These are phyloP conservation scores for Fusarium pseudoanthophilum DNA, from an alignment of 2,329 filamentous ascomycete species.

Conservation along the genomic window DNA sequence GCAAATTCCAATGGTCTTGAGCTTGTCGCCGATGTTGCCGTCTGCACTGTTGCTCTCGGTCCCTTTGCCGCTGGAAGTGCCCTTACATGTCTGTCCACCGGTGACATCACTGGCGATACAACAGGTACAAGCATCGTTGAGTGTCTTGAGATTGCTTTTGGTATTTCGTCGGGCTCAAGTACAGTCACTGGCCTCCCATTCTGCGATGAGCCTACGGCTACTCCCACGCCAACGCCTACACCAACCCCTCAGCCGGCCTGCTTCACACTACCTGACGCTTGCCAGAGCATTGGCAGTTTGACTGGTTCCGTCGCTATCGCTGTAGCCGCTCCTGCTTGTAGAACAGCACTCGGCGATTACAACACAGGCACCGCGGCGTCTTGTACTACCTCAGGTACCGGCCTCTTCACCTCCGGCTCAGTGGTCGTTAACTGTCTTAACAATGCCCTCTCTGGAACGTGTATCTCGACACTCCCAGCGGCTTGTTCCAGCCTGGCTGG, in stretches of 20 bases:
- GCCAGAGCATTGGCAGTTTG: accelerated
- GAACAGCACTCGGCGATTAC: background rate
- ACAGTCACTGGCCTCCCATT: background rate
- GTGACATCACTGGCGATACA: background rate
- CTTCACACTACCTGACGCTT: background rate
- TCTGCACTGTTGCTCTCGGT: background rate
- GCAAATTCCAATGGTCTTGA: background rate
- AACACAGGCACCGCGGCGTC: background rate
- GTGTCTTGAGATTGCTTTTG: background rate
- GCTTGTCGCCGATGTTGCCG: background rate
- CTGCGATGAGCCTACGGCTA: background rate
- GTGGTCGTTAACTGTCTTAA: background rate
- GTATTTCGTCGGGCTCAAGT: background rate
- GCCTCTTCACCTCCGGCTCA: background rate
- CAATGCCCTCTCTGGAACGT: background rate
- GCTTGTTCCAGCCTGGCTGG: background rate
- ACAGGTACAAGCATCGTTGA: background rate
- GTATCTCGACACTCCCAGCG: background rate
- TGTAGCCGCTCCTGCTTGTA: background rate
- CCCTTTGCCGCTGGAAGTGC: conserved; percentile 4
- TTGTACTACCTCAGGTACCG: background rate
- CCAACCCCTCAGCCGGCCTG: background rate
- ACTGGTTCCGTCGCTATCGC: background rate
- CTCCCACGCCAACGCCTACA: background rate
- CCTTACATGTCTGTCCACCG: background rate